Base-by-base conservation (phyloP, 805 yeast species). In the Kodamaea kaohsiungensis region DNA sequence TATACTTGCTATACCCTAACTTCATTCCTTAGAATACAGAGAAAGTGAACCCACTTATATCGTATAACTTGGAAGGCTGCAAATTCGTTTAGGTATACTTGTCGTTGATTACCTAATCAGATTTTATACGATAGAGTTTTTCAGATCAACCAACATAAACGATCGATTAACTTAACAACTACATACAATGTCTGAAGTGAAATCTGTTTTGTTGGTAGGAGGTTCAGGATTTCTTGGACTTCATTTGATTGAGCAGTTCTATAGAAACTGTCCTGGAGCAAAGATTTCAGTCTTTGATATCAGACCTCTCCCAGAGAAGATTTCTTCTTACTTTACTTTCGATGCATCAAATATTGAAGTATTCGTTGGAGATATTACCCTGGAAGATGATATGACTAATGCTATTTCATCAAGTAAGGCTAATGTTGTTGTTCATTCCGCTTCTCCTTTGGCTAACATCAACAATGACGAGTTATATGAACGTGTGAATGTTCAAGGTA, bases 151-250 rank as follows among this genome's bases (percentile, higher is more conserved):
- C 35, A 30, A 18, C 35, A 10, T 22, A n/a, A 19, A 46, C 30
- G 15, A 45, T 16, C 46, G 6, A 22, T 4, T 6, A 22, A 18
- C 35, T 22, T 7, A n/a, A 46, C 18, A 10, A 45, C 22, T 51
- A 9, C 13, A 12, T 18, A 47, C n/a, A 35, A 56, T 56, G 65
- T 39, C 60, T 10, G 47, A 49, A 5, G 60, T 65, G 54, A 71
- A 82, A 35, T 80, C 88, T 1, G 96, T 95, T 1, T 82, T 95
- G 30, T 76, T 95, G 17, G 83, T 95, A n/a, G 99, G 99, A 49
- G 99, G 99, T 8, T 76, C 97, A 3, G 99, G 99, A 0, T 95
- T 95, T 61, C 80, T 95, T 17, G 99, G 99, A 1, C 82, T 91
- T 46, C 99, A 95, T 61, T 76, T 95, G 59, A 84, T 95, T 43